Percentiles rank a stretch among this genome's conserved stretches.
Conservation (phyloP, 352 stramenopile species). For the Phytophthora fragariaefolia region DNA sequence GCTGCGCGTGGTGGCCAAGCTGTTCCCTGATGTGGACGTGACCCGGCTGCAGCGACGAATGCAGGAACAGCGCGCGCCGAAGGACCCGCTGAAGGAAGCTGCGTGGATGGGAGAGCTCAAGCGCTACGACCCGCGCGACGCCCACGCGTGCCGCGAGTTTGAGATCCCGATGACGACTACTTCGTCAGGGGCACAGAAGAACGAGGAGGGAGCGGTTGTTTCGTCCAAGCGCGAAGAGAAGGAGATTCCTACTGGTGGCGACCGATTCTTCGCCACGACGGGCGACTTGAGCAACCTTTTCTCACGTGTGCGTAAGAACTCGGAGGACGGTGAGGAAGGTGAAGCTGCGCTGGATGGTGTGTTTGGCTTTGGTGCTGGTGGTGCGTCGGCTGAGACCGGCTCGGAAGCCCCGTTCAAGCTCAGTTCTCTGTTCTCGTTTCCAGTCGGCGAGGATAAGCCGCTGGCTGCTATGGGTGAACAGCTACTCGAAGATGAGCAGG, state of each 20-base stretch:
- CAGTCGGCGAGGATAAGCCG: conserved; percentile 55
- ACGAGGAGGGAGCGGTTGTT: conserved; percentile 18
- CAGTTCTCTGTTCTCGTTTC: conserved; percentile 73
- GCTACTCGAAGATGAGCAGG: conserved; percentile 55
- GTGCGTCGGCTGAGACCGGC: conserved; percentile 8
- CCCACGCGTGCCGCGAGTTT: conserved; percentile 49
- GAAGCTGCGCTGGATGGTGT: conserved; percentile 82
- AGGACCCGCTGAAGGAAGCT: conserved; percentile 73
- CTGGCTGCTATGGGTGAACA: conserved; percentile 55
- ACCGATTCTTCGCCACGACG: conserved; percentile 78
- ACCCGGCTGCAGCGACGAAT: conserved; percentile 63
- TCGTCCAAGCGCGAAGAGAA: conserved; percentile 46
- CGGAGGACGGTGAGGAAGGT: conserved; percentile 75
- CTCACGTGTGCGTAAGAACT: conserved; percentile 82
- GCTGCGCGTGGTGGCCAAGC: conserved; percentile 56
- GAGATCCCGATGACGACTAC: conserved; percentile 49
- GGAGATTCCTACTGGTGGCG: conserved; percentile 56
- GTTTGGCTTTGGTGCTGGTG: conserved; percentile 33
- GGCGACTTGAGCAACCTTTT: conserved; percentile 70
- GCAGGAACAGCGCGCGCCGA: conserved; percentile 46
- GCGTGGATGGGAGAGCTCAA: conserved; percentile 82
- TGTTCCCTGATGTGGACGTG: conserved; percentile 78
- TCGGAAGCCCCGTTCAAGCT: conserved; percentile 61
- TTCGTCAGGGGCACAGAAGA: conserved; percentile 30
- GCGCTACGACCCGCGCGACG: conserved; percentile 70